These are phyloP conservation scores for Sphagnum magellanicum DNA, from an alignment of 228 moss, liverwort and hornwort genomes.

Conservation along the genomic window DNA sequence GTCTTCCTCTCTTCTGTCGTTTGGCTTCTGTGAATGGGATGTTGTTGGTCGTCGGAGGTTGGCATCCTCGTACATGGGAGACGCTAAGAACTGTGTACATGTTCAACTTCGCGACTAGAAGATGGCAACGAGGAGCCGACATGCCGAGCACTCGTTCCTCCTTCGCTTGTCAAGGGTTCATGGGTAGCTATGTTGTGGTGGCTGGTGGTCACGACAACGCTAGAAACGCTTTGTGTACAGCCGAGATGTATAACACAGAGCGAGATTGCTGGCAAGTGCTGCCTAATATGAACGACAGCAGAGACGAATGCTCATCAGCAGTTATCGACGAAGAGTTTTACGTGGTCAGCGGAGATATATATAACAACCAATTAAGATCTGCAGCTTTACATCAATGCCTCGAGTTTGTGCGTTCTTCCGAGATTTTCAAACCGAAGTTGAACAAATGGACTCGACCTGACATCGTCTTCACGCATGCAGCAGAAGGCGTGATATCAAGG, in stretches of 20 bases:
- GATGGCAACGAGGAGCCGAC: constrained; percentile 12
- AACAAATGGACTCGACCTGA: constrained; percentile 12
- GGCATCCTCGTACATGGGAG: constrained; percentile 28
- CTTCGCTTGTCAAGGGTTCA: constrained; percentile 27
- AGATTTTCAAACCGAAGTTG: constrained; percentile 11
- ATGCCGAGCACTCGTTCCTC: constrained; percentile 29
- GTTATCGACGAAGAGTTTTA: constrained; percentile 11
- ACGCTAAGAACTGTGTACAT: constrained; percentile 20
- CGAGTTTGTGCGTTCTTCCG: constrained; percentile 13
- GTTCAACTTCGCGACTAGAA: constrained; percentile 19
- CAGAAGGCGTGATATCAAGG: neutral
- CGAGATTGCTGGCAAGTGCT: constrained; percentile 17
- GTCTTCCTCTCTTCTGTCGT: constrained; percentile 23
- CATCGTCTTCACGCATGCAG: constrained; percentile 3
- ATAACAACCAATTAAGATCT: neutral
- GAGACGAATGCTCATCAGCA: constrained; percentile 22
- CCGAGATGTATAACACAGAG: constrained; percentile 13
- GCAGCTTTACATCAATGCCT: constrained; percentile 8
- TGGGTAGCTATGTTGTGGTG: constrained; percentile 11
- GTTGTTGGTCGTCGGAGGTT: constrained; percentile 21
- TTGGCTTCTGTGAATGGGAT: constrained; percentile 14
- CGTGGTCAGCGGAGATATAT: constrained; percentile 19
- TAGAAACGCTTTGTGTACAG: constrained; percentile 28
- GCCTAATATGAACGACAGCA: constrained; percentile 7
- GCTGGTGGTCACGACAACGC: constrained; percentile 38